phyloP scores from a whole-genome alignment of 352 stramenopile genomes.

The Pythium myriotylum region DNA sequence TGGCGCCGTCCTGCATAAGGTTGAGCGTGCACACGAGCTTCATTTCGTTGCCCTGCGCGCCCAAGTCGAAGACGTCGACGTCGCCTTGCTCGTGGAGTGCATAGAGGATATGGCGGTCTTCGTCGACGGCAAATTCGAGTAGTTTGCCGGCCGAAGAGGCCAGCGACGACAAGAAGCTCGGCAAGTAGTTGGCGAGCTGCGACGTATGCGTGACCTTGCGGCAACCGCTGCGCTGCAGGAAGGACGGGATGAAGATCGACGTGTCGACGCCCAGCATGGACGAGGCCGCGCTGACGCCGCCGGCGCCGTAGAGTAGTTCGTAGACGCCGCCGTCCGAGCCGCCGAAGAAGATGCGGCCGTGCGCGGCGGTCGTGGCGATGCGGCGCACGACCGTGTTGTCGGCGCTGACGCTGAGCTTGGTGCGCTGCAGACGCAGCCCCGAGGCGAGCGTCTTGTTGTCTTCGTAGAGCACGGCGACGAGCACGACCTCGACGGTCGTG shows the following conservation, averaged over 20 bases:
- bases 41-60: constrained; percentile 47
- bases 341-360: constrained; percentile 95
- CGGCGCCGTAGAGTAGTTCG: constrained; percentile 86
- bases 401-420: constrained; percentile 91
- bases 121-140: constrained; percentile 86
- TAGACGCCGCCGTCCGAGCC: constrained; percentile 96
- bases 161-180: constrained; percentile 74
- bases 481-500: constrained; percentile 94
- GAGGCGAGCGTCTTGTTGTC: constrained; percentile 43
- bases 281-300: constrained; percentile 3
- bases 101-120: constrained; percentile 91
- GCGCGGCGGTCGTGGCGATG: constrained; percentile 75
- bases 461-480: constrained; percentile 89
- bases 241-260: constrained; percentile 38
- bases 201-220: constrained; percentile 93
- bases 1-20: constrained; percentile 66
- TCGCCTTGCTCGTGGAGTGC: constrained; percentile 85
- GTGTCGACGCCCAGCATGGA: constrained; percentile 23
- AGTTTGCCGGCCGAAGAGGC: constrained; percentile 83
- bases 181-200: constrained; percentile 78
- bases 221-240: constrained; percentile 59
- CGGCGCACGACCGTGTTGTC: constrained; percentile 94
- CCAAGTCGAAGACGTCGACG: constrained; percentile 78
- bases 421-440: constrained; percentile 58
- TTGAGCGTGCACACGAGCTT: constrained; percentile 75